These are phyloP conservation scores for Trifolium fragiferum DNA, from an alignment of 306 rosid species.

Conservation along the genomic window DNA sequence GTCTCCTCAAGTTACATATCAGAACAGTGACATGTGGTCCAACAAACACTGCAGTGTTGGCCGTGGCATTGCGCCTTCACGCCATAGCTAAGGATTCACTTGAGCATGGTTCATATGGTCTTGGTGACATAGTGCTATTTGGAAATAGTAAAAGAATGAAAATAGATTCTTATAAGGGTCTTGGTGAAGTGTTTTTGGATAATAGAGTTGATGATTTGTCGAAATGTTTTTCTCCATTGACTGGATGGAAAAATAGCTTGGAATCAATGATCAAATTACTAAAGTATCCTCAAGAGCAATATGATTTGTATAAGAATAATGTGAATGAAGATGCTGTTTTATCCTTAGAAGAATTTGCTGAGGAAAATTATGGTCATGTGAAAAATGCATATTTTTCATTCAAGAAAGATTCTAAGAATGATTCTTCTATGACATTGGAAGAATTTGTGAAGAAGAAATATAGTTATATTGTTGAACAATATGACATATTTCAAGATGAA, in stretches of 20 bases:
- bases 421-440: slow-evolving; percentile 37
- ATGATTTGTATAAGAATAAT: background rate
- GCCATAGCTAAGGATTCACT: slow-evolving; percentile 14
- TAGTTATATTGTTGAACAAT: slow-evolving; percentile 5
- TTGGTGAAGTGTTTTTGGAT: slow-evolving; percentile 44
- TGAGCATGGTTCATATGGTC: slow-evolving; percentile 1
- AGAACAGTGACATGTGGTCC: slow-evolving; percentile 73
- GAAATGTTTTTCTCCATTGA: slow-evolving; percentile 3
- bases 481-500: slow-evolving; percentile 19
- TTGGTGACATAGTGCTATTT: slow-evolving; percentile 34
- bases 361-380: background rate
- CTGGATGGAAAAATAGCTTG: no score
- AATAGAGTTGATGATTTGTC: slow-evolving; percentile 30
- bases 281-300: slow-evolving; percentile 35
- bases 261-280: no score
- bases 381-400: slow-evolving; percentile 14
- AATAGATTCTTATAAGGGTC: slow-evolving; percentile 33
- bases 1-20: slow-evolving; percentile 41
- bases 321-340: background rate
- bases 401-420: background rate
- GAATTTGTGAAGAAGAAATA: slow-evolving; percentile 43
- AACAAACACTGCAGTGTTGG: slow-evolving; percentile 60
- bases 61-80: slow-evolving; percentile 45
- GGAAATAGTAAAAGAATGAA: slow-evolving; percentile 51
- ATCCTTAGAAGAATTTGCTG: slow-evolving; percentile 49